Evolutionary conservation across 352 stramenopile genomes (phyloP), one percentile per base, ranked within the genome.

Genomic region (Phytophthora sansomeana): DNA sequence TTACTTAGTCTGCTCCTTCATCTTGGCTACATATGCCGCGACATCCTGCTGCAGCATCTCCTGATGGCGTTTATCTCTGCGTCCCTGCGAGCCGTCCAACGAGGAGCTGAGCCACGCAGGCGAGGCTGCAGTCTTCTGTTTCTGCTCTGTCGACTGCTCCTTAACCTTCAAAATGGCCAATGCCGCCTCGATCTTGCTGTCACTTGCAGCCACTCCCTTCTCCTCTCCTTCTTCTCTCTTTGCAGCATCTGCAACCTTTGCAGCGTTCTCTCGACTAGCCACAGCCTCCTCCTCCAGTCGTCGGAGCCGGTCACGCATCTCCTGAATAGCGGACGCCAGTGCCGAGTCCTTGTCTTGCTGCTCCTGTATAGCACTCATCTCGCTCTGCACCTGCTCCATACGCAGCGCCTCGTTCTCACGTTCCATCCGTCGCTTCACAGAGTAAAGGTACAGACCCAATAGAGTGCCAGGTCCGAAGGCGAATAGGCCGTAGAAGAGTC

Each of bases 381-480:
- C 76, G 11, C 71, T 74, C 28, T 77, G 38, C 14, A 88, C 63
- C 26, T 78, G 46, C 54, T 85, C 53, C 32, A 88, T 28, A 41
- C 80, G 83, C 14, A 89, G 19, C 29, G 21, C 38, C 26, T 91
- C 81, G 54, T 94, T 89, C 53, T 92, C 80, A 21, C 67, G 60
- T 14, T 92, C 75, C 86, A 94, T 94, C 9, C 77, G 59, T 16
- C 59, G 57, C 74, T 92, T 91, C 7, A 94, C 81, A 16, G 77
- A 90, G 65, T 87, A 78, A 38, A 94, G 64, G 47, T 89, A 94
- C 26, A 92, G 58, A 11, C 74, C 86, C 42, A 91, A 56, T 38
- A 85, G 19, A 38, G 84, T 94, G 36, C 83, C 84, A 13, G 86
- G 86, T 9, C 63, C 79, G 65, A 94, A 84, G 55, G 82, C 81